Percentiles rank a stretch among this genome's conserved stretches.
These are phyloP conservation scores for Psilocybe tampanensis DNA, from an alignment of 768 basidiomycete genomes.

Conservation along the genomic window DNA sequence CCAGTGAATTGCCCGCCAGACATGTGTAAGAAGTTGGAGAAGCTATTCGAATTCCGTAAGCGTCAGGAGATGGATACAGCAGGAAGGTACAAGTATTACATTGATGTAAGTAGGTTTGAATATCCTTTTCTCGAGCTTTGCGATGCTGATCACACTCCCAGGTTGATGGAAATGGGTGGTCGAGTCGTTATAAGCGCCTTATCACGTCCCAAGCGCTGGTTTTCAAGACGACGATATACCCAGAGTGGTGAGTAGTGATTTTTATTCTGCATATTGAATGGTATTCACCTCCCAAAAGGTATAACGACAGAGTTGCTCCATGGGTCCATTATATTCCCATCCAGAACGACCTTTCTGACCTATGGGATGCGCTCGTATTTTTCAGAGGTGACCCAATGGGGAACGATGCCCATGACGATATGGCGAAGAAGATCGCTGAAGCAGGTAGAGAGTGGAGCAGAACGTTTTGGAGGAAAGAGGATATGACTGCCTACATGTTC, in stretches of 20 bases:
- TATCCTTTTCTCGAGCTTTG: neutral
- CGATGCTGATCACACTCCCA: conserved; percentile 13
- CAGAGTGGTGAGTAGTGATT: conserved; percentile 52
- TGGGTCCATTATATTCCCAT: conserved; percentile 80
- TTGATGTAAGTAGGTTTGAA: conserved; percentile 45
- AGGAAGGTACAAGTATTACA: conserved; percentile 58
- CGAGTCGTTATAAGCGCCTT: conserved; percentile 62
- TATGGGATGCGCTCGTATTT: conserved; percentile 73
- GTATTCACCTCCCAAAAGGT: conserved; percentile 35
- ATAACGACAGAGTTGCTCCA: conserved; percentile 51
- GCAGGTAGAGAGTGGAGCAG: conserved; percentile 60
- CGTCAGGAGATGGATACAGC: conserved; percentile 42
- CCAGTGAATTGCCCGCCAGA: conserved; percentile 43
- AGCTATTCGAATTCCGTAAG: conserved; percentile 49
- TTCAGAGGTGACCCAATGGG: conserved; percentile 63
- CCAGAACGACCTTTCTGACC: conserved; percentile 60
- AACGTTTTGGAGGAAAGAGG: conserved; percentile 58
- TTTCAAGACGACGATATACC: conserved; percentile 66
- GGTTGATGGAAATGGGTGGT: conserved; percentile 67
- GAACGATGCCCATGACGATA: conserved; percentile 55
- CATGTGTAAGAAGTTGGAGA: conserved; percentile 43
- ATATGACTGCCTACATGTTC: conserved; percentile 60
- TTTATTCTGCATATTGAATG: neutral
- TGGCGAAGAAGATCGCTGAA: conserved; percentile 55
- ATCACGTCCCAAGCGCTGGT: conserved; percentile 60